phyloP scores from a whole-genome alignment of 2,329 filamentous ascomycete genomes.

The Huntiella omanensis region DNA sequence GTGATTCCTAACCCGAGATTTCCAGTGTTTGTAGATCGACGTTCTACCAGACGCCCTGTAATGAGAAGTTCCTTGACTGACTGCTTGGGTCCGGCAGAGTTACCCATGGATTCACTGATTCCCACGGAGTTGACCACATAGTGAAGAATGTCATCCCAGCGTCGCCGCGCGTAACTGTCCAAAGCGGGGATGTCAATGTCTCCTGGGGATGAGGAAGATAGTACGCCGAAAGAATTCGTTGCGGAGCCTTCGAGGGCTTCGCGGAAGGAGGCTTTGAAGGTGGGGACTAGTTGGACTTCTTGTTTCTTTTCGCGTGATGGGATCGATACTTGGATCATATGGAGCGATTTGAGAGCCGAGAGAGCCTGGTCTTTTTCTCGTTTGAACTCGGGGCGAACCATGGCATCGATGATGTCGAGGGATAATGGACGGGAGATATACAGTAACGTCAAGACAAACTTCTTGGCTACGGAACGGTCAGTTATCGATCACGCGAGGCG shows the following conservation, averaged over 20 bases:
- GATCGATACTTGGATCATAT: constrained; percentile 55
- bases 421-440: constrained; percentile 72
- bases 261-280: constrained; percentile 68
- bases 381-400: constrained; percentile 52
- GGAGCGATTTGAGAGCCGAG: constrained; percentile 62
- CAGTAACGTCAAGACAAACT: constrained; percentile 84
- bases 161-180: constrained; percentile 66
- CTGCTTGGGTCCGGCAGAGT: constrained; percentile 40
- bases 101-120: constrained; percentile 22
- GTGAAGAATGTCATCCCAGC: constrained; percentile 93
- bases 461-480: constrained; percentile 48
- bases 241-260: constrained; percentile 78
- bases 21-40: constrained; percentile 21
- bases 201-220: constrained; percentile 43
- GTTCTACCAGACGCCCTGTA: constrained; percentile 61
- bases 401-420: constrained; percentile 63
- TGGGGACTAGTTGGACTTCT: constrained; percentile 58
- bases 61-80: constrained; percentile 73
- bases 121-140: constrained; percentile 74
- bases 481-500: background rate
- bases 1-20: constrained; percentile 65
- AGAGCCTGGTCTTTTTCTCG: constrained; percentile 58
- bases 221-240: constrained; percentile 72
- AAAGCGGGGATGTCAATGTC: constrained; percentile 53
- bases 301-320: constrained; percentile 43